Base-by-base conservation (phyloP, 2,329 filamentous ascomycete genomes). In the Cladophialophora yegresii region DNA sequence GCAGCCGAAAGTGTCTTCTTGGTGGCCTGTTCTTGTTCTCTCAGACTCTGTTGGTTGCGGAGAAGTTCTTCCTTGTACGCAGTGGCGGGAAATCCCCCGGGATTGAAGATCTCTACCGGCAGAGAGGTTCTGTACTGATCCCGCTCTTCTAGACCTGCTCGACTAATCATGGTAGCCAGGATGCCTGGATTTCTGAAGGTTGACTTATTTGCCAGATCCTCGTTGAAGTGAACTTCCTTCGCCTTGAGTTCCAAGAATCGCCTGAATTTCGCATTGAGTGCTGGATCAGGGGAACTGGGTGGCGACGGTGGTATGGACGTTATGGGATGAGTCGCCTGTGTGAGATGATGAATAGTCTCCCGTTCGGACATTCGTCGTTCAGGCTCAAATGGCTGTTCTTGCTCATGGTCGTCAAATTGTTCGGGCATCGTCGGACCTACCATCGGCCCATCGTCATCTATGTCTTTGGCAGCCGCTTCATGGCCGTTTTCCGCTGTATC, bases 151-250 rank as follows among this genome's bases (percentile, higher is more conserved):
- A 89, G 79, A 0, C 82, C 84, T 7, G 84, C 83, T 76, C 86
- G 86, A 6, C 80, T 77, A 80, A 85, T 82, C 73, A 88, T 74
- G 67, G 83, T 86, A 13, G 76, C 76, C 57, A 86, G 74, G 56
- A 88, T 76, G 62, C 80, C 82, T 8, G 86, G 86, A 70, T 88
- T 87, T 50, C 82, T 82, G 30, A 88, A 77, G 1, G 84, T 83
- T 1, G 83, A 78, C 3, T 85, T 86, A 43, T 76, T 77, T 58
- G 84, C 81, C 13, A 89, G 75, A 60, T 86, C 84, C 68, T 84
- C 79, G 68, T 89, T 88, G 77, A 88, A 89, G 73, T 89, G 86
- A 23, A 85, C 77, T 2, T 84, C 84, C 72, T 86, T 82, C 70
- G 83, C 83, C 73, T 88, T 89, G 40, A 88, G 76, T 23, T 82